Base-by-base conservation (phyloP, 257 asterid species). In the Solanum peruvianum region DNA sequence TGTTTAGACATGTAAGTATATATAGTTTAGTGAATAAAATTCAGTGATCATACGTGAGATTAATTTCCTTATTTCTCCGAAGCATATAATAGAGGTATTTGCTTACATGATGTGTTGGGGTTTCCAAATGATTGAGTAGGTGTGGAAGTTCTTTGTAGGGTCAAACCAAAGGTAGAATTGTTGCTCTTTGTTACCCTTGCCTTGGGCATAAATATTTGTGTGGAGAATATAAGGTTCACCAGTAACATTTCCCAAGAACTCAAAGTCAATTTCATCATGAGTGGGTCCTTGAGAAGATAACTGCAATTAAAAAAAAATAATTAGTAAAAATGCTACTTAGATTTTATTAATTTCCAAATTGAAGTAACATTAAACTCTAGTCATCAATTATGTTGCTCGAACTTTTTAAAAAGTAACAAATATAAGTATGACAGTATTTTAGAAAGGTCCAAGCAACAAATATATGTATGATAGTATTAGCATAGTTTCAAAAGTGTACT, bases 151-250 rank as follows among this genome's bases (percentile, higher is more conserved):
- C 60, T 86, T 92, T 86, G 98, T 94, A 15, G 98, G 98, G 87
- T 95, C 98, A 70, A 95, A 95, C 98, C 98, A 95, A 3, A 94
- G 96, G 27, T 94, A 90, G 88, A 95, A 95, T 29, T 95, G 98
- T 69, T 95, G 98, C 86, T 95, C 98, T 84, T 96, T 92, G 86
- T 91, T 90, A 11, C 98, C 98, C 37, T 92, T 93, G 75, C 98
- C 98, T 90, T 91, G 95, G 20, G 94, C 87, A 75, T 37, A 95
- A 23, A 94, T 93, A 84, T 95, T 95, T 4, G 98, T 95, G 90
- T 94, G 98, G 27, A 95, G 91, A 42, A 91, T 94, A 62, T 95
- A 95, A 58, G 98, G 98, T 82, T 95, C 87, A 0, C 96, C 96
- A 1, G 92, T 90, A 16, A 92, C 92, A 77, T 95, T 95, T 15